These are phyloP conservation scores for Fusarium sp. DNA, from an alignment of 2,329 filamentous ascomycete genomes.

Conservation along the genomic window DNA sequence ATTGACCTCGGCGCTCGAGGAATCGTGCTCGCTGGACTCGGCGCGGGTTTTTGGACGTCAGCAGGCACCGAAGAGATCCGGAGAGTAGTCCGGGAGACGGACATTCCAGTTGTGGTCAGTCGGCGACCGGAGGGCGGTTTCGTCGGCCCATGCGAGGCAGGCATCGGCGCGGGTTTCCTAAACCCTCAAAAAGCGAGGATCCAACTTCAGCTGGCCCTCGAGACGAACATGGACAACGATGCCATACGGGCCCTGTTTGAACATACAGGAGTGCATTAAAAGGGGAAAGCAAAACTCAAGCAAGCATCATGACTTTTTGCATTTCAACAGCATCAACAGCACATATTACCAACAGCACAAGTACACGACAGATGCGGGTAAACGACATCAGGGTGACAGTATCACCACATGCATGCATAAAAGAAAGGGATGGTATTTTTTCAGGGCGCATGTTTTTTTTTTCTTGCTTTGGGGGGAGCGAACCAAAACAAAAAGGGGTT, in stretches of 20 bases:
- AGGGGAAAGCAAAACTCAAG: background rate
- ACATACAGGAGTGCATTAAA: conserved; percentile 42
- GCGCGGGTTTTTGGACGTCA: conserved; percentile 62
- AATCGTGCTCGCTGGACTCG: conserved; percentile 66
- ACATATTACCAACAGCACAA: conserved; percentile 24
- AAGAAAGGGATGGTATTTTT: background rate
- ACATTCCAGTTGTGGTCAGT: conserved; percentile 62
- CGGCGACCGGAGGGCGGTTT: conserved; percentile 64
- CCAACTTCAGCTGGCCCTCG: conserved; percentile 58
- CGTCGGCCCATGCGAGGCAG: conserved; percentile 55
- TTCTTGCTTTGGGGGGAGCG: conserved; percentile 11
- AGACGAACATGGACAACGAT: conserved; percentile 42
- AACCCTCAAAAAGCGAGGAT: conserved; percentile 68
- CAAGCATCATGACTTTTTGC: conserved; percentile 5
- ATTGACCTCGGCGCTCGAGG: conserved; percentile 64
- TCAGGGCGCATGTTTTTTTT: conserved; percentile 28
- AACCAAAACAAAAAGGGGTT: conserved; percentile 33
- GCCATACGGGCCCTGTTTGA: conserved; percentile 47
- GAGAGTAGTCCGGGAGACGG: conserved; percentile 56
- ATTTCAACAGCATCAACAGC: conserved; percentile 7
- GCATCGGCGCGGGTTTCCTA: conserved; percentile 61
- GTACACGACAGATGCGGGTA: conserved; percentile 7
- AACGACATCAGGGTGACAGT: conserved; percentile 15
- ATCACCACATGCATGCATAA: background rate
- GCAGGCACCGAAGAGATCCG: conserved; percentile 55